A percentile compares a stretch with the other conserved stretches of the same genome.
Evolutionary conservation across 768 basidiomycete species (phyloP).

Genomic region (Termitomyces sp.): DNA sequence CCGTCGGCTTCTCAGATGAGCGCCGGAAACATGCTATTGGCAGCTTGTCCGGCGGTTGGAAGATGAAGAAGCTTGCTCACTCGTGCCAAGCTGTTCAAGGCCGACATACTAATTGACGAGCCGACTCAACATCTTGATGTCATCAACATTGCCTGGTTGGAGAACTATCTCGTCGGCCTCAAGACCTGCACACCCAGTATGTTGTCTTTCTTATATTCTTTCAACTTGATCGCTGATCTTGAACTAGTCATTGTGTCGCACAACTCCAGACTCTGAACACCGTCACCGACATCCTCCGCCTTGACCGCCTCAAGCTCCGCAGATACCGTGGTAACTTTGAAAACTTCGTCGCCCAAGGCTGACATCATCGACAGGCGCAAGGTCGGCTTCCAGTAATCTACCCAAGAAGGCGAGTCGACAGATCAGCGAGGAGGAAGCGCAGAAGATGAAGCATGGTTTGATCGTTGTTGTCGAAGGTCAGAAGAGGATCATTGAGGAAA

Average conservation of each 20-base stretch:
- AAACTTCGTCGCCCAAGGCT: constrained; percentile 79
- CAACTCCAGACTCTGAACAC: constrained; percentile 96
- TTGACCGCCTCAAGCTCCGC: constrained; percentile 97
- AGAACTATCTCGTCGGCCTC: constrained; percentile 84
- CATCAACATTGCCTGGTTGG: constrained; percentile 96
- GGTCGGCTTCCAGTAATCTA: constrained; percentile 95
- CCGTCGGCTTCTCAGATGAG: constrained; percentile 88
- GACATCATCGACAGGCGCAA: constrained; percentile 47
- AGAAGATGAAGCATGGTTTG: constrained; percentile 97
- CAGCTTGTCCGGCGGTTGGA: constrained; percentile 96
- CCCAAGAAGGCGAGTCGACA: constrained; percentile 83
- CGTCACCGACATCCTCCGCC: constrained; percentile 94
- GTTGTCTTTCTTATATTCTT: constrained; percentile 20
- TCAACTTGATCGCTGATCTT: constrained; percentile 2
- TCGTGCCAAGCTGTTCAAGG: constrained; percentile 96
- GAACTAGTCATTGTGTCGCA: constrained; percentile 88
- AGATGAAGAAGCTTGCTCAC: constrained; percentile 99
- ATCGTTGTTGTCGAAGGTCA: constrained; percentile 85
- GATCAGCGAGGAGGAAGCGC: constrained; percentile 79
- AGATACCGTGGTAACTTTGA: constrained; percentile 95
- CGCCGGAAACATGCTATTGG: constrained; percentile 85
- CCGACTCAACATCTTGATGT: constrained; percentile 97
- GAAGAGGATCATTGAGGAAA: constrained; percentile 94
- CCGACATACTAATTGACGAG: constrained; percentile 95
- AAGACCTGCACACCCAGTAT: constrained; percentile 88